Conservation (phyloP, 2,329 filamentous ascomycete species). For the Metarhizium rileyi region DNA sequence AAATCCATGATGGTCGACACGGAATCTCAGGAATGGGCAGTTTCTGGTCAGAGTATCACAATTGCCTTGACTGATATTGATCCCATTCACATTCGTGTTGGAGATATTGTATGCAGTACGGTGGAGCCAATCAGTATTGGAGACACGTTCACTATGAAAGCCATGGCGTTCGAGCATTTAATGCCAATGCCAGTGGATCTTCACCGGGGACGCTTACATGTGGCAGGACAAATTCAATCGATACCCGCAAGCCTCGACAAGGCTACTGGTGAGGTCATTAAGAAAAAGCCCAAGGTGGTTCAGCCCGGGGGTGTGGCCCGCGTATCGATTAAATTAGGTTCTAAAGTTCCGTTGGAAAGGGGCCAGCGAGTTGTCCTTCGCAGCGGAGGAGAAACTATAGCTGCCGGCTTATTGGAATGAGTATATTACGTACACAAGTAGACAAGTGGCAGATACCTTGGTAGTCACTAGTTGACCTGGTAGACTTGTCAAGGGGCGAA, state of each 20-base stretch:
- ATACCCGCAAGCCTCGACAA: constrained; percentile 73
- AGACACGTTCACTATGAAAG: constrained; percentile 69
- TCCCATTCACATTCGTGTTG: constrained; percentile 67
- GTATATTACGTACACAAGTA: not conserved
- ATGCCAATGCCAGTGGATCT: constrained; percentile 86
- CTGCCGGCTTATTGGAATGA: constrained; percentile 75
- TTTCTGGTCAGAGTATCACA: constrained; percentile 80
- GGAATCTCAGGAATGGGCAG: constrained; percentile 72
- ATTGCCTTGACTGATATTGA: constrained; percentile 84
- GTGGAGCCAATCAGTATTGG: constrained; percentile 58
- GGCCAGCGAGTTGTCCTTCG: constrained; percentile 74
- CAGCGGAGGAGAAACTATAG: constrained; percentile 72
- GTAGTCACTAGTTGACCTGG: no score
- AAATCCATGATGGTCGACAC: constrained; percentile 73
- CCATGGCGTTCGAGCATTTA: constrained; percentile 81
- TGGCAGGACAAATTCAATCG: constrained; percentile 61
- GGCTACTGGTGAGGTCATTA: constrained; percentile 59
- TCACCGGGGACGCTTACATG: constrained; percentile 74
- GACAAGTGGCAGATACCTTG: no score
- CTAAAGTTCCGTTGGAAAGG: constrained; percentile 68
- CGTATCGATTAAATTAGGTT: constrained; percentile 63
- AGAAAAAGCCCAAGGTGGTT: constrained; percentile 78
- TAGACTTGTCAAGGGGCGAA: no score
- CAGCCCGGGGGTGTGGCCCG: constrained; percentile 70
- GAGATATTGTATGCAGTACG: constrained; percentile 75